A percentile compares a stretch with the other conserved stretches of the same genome.
phyloP scores from a whole-genome alignment of 805 yeast genomes.

The Candida morakotiae region DNA sequence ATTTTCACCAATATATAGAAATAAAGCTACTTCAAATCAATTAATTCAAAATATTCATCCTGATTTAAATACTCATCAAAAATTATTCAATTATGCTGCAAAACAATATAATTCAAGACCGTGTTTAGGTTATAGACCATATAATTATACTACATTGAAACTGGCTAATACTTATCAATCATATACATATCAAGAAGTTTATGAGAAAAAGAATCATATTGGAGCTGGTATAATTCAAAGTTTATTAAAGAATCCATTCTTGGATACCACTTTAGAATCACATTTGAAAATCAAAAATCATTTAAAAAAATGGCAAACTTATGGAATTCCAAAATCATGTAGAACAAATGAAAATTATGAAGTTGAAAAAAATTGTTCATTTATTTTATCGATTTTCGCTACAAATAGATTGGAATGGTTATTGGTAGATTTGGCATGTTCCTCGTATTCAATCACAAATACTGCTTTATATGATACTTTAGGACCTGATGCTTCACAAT shows the following conservation, averaged over 20 bases:
- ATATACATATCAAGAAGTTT: slow-evolving; percentile 24
- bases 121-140: slow-evolving; percentile 20
- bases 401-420: slow-evolving; percentile 37
- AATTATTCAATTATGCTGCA: slow-evolving; percentile 19
- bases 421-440: slow-evolving; percentile 32
- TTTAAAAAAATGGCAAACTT: slow-evolving; percentile 11
- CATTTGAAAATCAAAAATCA: slow-evolving; percentile 18
- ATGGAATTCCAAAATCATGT: slow-evolving; percentile 9
- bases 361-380: slow-evolving; percentile 22
- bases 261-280: slow-evolving; percentile 10
- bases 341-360: slow-evolving; percentile 6
- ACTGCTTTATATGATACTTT: slow-evolving; percentile 41
- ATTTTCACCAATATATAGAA: slow-evolving; percentile 46
- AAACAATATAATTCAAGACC: slow-evolving; percentile 13
- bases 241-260: slow-evolving; percentile 22
- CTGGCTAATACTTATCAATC: slow-evolving; percentile 9
- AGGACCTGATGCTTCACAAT: slow-evolving; percentile 30
- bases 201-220: slow-evolving; percentile 25
- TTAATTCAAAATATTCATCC: slow-evolving; percentile 15
- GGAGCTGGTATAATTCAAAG: slow-evolving; percentile 37
- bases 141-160: slow-evolving; percentile 13
- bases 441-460: slow-evolving; percentile 28
- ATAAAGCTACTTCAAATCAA: slow-evolving; percentile 10
- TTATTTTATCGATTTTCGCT: slow-evolving; percentile 29
- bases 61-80: slow-evolving; percentile 18